These are phyloP conservation scores for Pontederia paniculata DNA, from an alignment of 176 grass and related monocot genomes.

Conservation along the genomic window DNA sequence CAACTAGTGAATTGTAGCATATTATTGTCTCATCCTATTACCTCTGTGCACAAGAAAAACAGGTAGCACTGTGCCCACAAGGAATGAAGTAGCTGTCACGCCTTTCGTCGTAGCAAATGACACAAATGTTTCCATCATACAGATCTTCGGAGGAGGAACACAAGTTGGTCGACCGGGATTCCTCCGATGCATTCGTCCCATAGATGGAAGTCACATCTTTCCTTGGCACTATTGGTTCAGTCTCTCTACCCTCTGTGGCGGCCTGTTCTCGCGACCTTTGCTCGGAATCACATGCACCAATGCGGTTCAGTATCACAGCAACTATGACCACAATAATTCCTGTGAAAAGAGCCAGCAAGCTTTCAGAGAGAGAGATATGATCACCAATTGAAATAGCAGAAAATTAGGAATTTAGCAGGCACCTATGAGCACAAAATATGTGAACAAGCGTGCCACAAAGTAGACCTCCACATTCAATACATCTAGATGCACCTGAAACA, in stretches of 20 bases:
- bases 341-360: slow-evolving; percentile 3
- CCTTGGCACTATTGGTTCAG: slow-evolving; percentile 29
- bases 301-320: slow-evolving; percentile 21
- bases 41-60: slow-evolving; percentile 29
- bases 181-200: slow-evolving; percentile 22
- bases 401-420: neutral
- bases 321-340: slow-evolving; percentile 18
- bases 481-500: slow-evolving; percentile 5
- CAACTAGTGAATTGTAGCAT: no score
- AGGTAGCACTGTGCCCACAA: slow-evolving; percentile 27
- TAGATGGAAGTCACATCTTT: slow-evolving; percentile 28
- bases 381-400: neutral
- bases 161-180: slow-evolving; percentile 15
- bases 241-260: slow-evolving; percentile 1
- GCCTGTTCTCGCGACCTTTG: neutral
- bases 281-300: slow-evolving; percentile 19
- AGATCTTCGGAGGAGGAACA: slow-evolving; percentile 25
- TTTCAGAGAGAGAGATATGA: neutral
- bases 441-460: slow-evolving; percentile 20
- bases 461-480: slow-evolving; percentile 14
- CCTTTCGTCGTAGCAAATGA: slow-evolving; percentile 30
- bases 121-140: slow-evolving; percentile 37
- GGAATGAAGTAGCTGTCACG: slow-evolving; percentile 38
- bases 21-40: neutral
- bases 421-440: slow-evolving; percentile 31